Evolutionary conservation across 2,329 filamentous ascomycete species (phyloP), one percentile per base, ranked within the genome.

Genomic region (Samsoniella hepiali): DNA sequence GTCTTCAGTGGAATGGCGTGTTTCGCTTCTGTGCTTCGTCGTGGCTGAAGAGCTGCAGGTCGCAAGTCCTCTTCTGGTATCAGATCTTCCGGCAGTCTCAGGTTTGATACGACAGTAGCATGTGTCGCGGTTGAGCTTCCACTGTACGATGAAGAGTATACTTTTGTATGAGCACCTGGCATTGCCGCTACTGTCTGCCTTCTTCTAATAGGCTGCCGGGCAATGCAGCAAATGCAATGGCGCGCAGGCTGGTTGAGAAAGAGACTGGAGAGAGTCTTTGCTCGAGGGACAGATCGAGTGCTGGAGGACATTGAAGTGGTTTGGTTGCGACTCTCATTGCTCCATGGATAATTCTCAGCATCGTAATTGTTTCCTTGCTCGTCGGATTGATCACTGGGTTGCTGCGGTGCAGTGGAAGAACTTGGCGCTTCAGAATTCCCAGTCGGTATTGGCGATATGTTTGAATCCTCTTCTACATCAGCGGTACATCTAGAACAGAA

Each of bases 401-500:
- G 50, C 49, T 38, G 49, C 27, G 31, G 31, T n/a, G 42, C 42
- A 44, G 5, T 50, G 17, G 51, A 62, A 2, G 51, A 57, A 15
- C 42, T 57, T 31, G 51, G 51, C 29, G 34, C 42, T 44, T 38
- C 42, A 2, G 51, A 56, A 49, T 15, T 50, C 32, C 27, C 34
- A 11, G 51, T 62, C 10, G 22, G 60, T n/a, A 15, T 15, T 27
- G 50, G 51, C 15, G 60, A 62, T 6, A 32, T 34, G 11, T 10
- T 22, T 13, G 53, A 62, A 9, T 56, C 51, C 13, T 49, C 55
- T 31, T 54, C 49, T 8, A 49, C 40, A 17, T 79, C 75, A 50
- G 73, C 75, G 9, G 70, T 73, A 66, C 83, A 85, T 62, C 79
- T 79, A 38, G 72, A 65, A 67, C 83, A 86, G 17, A 82, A 76